These are phyloP conservation scores for Elsinoe necatrix DNA, from an alignment of 2,329 filamentous ascomycete genomes.

Conservation along the genomic window DNA sequence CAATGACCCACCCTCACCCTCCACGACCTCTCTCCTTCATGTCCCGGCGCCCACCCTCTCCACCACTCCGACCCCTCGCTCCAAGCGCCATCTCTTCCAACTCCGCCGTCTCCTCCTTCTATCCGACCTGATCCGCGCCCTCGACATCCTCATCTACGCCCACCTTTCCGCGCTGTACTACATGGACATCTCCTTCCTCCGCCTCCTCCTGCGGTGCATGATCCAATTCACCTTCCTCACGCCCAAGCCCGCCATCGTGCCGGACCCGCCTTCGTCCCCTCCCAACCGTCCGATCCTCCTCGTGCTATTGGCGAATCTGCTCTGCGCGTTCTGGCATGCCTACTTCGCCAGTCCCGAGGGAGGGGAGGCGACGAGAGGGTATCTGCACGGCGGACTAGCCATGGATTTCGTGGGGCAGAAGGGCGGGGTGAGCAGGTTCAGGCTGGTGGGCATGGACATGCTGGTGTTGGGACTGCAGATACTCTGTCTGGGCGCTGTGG, in stretches of 20 bases:
- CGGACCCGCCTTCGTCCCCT: constrained; percentile 39
- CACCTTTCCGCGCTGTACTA: constrained; percentile 55
- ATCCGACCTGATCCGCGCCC: constrained; percentile 47
- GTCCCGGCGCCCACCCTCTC: neutral
- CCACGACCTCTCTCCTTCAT: neutral
- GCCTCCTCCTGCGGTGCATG: constrained; percentile 47
- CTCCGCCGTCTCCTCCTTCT: constrained; percentile 41
- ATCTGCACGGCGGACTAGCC: constrained; percentile 53
- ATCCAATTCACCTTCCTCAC: constrained; percentile 52
- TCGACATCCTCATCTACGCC: constrained; percentile 54
- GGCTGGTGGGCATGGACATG: constrained; percentile 46
- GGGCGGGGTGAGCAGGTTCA: constrained; percentile 46
- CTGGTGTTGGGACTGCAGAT: constrained; percentile 49
- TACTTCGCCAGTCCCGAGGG: constrained; percentile 34
- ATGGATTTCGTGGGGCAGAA: constrained; percentile 58
- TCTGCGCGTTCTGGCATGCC: constrained; percentile 49
- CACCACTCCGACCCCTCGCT: neutral
- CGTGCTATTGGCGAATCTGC: constrained; percentile 36
- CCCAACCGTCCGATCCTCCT: constrained; percentile 42
- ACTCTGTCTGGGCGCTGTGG: constrained; percentile 46
- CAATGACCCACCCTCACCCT: constrained; percentile 2
- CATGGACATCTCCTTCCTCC: constrained; percentile 54
- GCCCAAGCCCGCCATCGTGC: constrained; percentile 47
- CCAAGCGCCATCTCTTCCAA: constrained; percentile 30
- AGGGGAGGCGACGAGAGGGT: constrained; percentile 43